Percentiles rank a stretch among this genome's conserved stretches.
Conservation (phyloP, 768 basidiomycete species). For the Suillus brevipes region DNA sequence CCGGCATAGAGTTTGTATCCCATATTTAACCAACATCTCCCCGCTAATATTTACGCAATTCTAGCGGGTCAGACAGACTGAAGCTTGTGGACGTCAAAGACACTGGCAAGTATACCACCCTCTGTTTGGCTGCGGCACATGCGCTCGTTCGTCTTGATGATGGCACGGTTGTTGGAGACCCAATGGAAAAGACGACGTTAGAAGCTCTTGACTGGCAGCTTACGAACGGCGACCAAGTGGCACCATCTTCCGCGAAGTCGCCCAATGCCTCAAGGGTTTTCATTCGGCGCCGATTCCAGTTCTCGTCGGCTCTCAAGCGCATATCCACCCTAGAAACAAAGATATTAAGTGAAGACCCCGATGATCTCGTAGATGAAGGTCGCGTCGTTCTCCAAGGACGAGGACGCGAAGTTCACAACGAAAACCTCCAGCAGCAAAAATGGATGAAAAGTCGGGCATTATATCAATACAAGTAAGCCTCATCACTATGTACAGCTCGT, state of each 20-base stretch:
- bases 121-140: slow-evolving; percentile 91
- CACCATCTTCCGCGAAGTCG: slow-evolving; percentile 35
- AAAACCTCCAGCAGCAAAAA: slow-evolving; percentile 72
- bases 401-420: slow-evolving; percentile 38
- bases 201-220: slow-evolving; percentile 90
- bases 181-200: slow-evolving; percentile 98
- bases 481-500: too few species aligned
- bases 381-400: slow-evolving; percentile 36
- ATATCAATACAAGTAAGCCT: too few species aligned
- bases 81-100: slow-evolving; percentile 80
- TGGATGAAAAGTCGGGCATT: slow-evolving; percentile 48
- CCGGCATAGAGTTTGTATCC: slow-evolving; percentile 79
- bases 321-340: slow-evolving; percentile 81
- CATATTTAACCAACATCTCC: neutral
- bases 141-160: slow-evolving; percentile 94
- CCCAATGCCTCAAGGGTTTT: slow-evolving; percentile 64
- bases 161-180: slow-evolving; percentile 92
- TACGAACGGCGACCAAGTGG: slow-evolving; percentile 69
- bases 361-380: slow-evolving; percentile 48
- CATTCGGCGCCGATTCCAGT: slow-evolving; percentile 96
- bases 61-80: slow-evolving; percentile 56
- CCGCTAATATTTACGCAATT: slow-evolving; percentile 6
- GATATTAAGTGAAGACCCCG: slow-evolving; percentile 60
- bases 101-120: slow-evolving; percentile 72
- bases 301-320: slow-evolving; percentile 92